Conservation (phyloP, 2,329 filamentous ascomycete species). For the Sporothrix curviconia region DNA sequence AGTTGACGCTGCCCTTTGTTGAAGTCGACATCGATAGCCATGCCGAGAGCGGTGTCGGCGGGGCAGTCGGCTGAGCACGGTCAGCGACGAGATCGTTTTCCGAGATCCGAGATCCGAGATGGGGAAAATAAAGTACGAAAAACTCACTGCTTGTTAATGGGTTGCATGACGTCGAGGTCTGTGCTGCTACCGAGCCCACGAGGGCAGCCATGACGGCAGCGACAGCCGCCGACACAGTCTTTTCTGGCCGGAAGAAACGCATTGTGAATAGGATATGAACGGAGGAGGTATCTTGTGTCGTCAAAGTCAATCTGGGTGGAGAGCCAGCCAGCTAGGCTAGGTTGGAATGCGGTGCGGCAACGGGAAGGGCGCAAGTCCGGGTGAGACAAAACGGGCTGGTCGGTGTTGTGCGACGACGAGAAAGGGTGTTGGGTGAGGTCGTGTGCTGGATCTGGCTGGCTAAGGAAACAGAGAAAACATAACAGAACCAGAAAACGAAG, state of each 20-base stretch:
- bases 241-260: background rate
- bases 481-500: slow-evolving; percentile 12
- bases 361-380: background rate
- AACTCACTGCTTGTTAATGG: slow-evolving; percentile 15
- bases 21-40: slow-evolving; percentile 79
- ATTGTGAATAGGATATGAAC: background rate
- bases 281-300: too few relatives aligned
- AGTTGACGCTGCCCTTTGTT: slow-evolving; percentile 67
- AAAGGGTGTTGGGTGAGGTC: too few relatives aligned
- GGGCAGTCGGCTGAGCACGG: slow-evolving; percentile 52
- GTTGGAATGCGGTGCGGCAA: background rate
- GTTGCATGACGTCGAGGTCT: slow-evolving; percentile 25
- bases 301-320: too few relatives aligned
- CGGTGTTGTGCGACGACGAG: too few relatives aligned
- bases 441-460: too few relatives aligned
- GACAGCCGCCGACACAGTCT: slow-evolving; percentile 17
- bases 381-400: slow-evolving; percentile 1
- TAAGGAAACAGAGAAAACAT: background rate
- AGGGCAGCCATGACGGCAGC: slow-evolving; percentile 8
- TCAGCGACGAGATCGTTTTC: too few relatives aligned
- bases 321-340: too few relatives aligned
- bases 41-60: slow-evolving; percentile 72
- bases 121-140: background rate
- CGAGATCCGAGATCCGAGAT: too few relatives aligned
- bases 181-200: slow-evolving; percentile 22